Percentiles rank a stretch among this genome's conserved stretches.
phyloP scores from a whole-genome alignment of 2,329 filamentous ascomycete genomes.

The Rutstroemia sp. region DNA sequence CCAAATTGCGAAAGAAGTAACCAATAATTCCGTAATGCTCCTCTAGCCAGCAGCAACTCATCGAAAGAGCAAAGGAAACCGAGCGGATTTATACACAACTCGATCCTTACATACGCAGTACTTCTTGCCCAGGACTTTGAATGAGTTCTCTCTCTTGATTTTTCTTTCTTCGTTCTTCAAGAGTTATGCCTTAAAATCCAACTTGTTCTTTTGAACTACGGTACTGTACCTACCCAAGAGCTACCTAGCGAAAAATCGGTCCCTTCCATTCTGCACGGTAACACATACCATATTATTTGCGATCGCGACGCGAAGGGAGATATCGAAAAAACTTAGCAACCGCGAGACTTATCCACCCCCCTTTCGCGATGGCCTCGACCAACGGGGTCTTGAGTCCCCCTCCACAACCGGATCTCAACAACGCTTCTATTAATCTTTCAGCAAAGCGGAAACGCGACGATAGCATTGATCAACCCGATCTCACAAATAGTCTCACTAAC shows the following conservation, averaged over 20 bases:
- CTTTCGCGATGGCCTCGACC: constrained; percentile 26
- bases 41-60: background rate
- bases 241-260: background rate
- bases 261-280: constrained; percentile 5
- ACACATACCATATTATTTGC: constrained; percentile 8
- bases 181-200: background rate
- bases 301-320: constrained; percentile 17
- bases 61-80: background rate
- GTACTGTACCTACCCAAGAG: background rate
- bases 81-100: background rate
- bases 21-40: no score
- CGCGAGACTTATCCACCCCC: constrained; percentile 10
- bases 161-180: background rate
- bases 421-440: constrained; percentile 29
- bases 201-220: background rate
- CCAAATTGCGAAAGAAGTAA: background rate
- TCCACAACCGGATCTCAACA: constrained; percentile 22
- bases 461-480: constrained; percentile 32
- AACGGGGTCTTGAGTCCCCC: constrained; percentile 37
- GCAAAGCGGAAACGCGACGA: constrained; percentile 54
- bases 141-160: constrained; percentile 2
- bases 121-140: background rate
- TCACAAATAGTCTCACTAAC: constrained; percentile 19
- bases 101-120: background rate
- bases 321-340: constrained; percentile 8